Conservation (phyloP, 441 rosid species). For the Pelargonium fulgidum region DNA sequence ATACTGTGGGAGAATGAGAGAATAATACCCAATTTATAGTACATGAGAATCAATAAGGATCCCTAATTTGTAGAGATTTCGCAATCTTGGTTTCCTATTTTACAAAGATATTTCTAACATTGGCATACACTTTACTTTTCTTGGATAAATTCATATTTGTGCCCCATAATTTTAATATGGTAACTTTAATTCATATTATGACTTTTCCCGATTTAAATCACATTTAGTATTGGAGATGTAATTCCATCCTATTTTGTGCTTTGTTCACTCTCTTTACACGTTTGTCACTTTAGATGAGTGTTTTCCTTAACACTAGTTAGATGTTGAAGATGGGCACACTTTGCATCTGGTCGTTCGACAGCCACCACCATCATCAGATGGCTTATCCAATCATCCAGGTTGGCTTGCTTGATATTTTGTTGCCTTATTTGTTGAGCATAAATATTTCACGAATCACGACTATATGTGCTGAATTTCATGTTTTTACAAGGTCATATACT, state of each 20-base stretch:
- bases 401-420: constrained; percentile 6
- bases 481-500: not conserved
- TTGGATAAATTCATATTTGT: not conserved
- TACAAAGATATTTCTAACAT: too few species aligned
- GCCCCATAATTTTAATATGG: not conserved
- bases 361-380: constrained; percentile 16
- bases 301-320: constrained; percentile 18
- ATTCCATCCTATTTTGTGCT: not conserved
- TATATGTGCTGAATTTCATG: not conserved
- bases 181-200: not conserved
- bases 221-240: not conserved
- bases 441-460: not conserved
- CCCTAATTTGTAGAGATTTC: too few species aligned
- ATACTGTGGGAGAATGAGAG: too few species aligned
- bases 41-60: too few species aligned
- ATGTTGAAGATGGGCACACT: constrained; percentile 30
- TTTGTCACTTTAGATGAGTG: not conserved
- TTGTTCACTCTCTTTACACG: not conserved
- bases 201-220: not conserved
- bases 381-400: constrained; percentile 20
- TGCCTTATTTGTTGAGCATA: not conserved
- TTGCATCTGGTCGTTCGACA: constrained; percentile 29
- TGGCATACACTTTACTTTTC: not conserved
- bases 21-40: too few species aligned
- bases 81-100: too few species aligned